Percentiles rank a stretch among this genome's conserved stretches.
phyloP scores from a whole-genome alignment of 768 basidiomycete species.

The Russula virescens region DNA sequence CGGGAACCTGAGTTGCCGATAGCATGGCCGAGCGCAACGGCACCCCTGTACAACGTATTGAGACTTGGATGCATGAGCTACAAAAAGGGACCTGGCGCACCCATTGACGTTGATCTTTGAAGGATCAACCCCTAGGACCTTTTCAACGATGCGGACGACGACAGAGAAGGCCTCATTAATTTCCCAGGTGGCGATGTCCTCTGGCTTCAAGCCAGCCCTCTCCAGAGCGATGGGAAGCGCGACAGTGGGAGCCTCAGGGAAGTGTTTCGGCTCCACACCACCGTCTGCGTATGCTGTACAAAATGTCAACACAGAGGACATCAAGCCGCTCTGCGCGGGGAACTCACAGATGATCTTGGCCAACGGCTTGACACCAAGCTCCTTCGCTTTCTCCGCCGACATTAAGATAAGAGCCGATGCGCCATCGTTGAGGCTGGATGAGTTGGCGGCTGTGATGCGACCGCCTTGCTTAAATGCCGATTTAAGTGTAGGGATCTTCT shows the following conservation, averaged over 20 bases:
- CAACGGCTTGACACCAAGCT: conserved; percentile 87
- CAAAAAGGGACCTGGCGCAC: conserved; percentile 38
- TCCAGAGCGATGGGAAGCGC: conserved; percentile 86
- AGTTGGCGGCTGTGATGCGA: conserved; percentile 93
- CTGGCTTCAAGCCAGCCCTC: conserved; percentile 72
- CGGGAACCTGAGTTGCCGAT: conserved; percentile 95
- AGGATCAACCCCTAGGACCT: conserved; percentile 76
- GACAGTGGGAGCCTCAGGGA: conserved; percentile 90
- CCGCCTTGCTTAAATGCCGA: conserved; percentile 90
- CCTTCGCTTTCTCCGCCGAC: conserved; percentile 88
- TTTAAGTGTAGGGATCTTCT: conserved; percentile 83
- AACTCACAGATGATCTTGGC: conserved; percentile 88
- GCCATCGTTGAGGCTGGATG: conserved; percentile 91
- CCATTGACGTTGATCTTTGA: conserved; percentile 88
- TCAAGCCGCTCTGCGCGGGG: conserved; percentile 4
- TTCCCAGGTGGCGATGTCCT: conserved; percentile 90
- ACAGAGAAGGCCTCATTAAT: conserved; percentile 98
- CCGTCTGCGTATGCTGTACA: conserved; percentile 88
- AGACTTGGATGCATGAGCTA: conserved; percentile 1
- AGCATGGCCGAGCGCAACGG: conserved; percentile 92
- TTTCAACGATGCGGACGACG: conserved; percentile 86
- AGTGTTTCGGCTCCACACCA: conserved; percentile 94
- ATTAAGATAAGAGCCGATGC: conserved; percentile 93
- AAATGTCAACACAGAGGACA: neutral
- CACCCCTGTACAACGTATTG: conserved; percentile 58